Conservation (phyloP, 805 yeast species). For the Candida cerambycidarum region DNA sequence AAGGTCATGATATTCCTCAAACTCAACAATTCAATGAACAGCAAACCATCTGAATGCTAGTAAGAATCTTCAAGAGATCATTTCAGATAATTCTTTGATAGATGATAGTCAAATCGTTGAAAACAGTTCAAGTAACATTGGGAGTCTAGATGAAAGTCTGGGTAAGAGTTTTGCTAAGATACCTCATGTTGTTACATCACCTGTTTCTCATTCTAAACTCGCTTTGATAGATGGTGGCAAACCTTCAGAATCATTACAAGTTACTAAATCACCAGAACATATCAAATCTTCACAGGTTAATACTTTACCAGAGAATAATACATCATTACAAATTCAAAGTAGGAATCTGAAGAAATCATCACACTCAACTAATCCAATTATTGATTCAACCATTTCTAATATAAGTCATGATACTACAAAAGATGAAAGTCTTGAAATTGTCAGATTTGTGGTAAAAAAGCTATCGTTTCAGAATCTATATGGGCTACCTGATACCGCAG, state of each 20-base stretch:
- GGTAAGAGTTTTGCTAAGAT: background rate
- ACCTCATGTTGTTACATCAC: background rate
- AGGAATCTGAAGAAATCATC: background rate
- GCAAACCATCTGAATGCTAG: background rate
- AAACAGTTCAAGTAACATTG: background rate
- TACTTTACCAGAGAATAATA: background rate
- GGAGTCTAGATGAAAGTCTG: background rate
- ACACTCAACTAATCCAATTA: background rate
- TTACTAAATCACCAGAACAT: background rate
- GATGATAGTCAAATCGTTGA: background rate
- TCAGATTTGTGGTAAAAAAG: constrained; percentile 2
- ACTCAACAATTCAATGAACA: constrained; percentile 8
- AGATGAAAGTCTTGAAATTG: background rate
- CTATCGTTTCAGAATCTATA: constrained; percentile 7
- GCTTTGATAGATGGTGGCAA: no score
- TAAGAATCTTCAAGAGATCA: background rate
- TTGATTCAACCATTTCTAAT: background rate
- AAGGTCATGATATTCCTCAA: constrained; percentile 3
- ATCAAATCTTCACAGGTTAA: no score
- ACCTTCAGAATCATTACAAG: background rate
- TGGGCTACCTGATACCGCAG: constrained; percentile 10
- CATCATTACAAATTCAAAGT: background rate
- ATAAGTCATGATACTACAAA: background rate
- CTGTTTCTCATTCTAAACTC: no score
- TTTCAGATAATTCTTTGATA: background rate